Conservation (phyloP, 306 rosid species). For the Aeschynomene evenia region DNA sequence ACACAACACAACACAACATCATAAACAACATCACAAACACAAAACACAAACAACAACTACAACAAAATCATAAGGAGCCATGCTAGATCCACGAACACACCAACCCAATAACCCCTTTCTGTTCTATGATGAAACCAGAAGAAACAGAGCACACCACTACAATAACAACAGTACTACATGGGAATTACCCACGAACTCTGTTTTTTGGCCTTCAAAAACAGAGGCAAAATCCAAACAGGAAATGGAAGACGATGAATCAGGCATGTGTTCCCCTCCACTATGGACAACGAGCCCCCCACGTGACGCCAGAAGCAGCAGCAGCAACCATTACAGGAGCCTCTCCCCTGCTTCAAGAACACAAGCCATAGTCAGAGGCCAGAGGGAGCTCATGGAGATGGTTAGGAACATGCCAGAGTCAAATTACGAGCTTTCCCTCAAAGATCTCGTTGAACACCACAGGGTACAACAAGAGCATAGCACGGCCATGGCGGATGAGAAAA, state of each 20-base stretch:
- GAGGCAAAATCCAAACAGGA: background rate
- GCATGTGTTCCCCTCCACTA: slow-evolving; percentile 57
- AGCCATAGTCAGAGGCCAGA: slow-evolving; percentile 76
- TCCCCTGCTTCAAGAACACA: slow-evolving; percentile 71
- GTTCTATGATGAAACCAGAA: slow-evolving; percentile 1
- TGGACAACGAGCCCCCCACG: slow-evolving; percentile 50
- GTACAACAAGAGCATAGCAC: background rate
- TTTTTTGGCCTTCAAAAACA: slow-evolving; percentile 37
- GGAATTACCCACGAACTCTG: slow-evolving; percentile 29
- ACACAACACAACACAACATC: background rate
- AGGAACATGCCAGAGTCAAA: slow-evolving; percentile 76
- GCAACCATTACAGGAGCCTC: slow-evolving; percentile 39
- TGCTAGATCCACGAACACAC: slow-evolving; percentile 47
- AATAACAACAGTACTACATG: slow-evolving; percentile 14
- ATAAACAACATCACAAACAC: background rate
- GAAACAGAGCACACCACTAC: slow-evolving; percentile 4
- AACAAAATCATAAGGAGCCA: slow-evolving; percentile 23
- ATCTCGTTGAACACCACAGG: slow-evolving; percentile 68
- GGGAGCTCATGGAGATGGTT: slow-evolving; percentile 93
- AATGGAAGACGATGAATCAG: slow-evolving; percentile 36
- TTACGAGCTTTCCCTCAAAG: slow-evolving; percentile 85
- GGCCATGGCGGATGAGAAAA: slow-evolving; percentile 8
- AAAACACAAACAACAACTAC: background rate
- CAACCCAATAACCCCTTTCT: slow-evolving; percentile 33
- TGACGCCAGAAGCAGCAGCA: background rate